Evolutionary conservation across 73 alveolate species (phyloP).

Genomic region (Paraurostyla sp.): DNA sequence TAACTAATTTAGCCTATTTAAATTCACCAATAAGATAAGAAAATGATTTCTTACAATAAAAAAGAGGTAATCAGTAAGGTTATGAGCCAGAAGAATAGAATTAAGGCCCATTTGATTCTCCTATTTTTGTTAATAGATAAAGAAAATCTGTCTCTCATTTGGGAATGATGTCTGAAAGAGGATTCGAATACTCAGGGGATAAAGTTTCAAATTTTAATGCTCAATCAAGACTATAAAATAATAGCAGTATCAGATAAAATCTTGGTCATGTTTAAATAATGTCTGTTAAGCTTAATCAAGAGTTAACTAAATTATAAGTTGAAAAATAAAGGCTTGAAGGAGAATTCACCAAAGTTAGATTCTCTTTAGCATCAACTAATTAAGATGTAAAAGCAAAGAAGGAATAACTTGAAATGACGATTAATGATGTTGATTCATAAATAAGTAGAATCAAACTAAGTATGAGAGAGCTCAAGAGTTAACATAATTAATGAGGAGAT

Average conservation of each 20-base stretch:
- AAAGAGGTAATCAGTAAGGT: too few relatives aligned
- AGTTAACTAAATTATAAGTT: neutral
- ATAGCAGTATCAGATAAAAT: neutral
- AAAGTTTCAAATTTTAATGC: neutral
- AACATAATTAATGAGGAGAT: too few relatives aligned
- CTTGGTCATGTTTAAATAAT: neutral
- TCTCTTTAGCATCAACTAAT: neutral
- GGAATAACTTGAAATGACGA: neutral
- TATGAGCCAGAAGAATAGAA: neutral
- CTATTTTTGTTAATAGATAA: neutral
- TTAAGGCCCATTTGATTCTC: neutral
- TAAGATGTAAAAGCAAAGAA: neutral
- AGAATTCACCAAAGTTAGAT: neutral
- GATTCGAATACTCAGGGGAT: neutral
- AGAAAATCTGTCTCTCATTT: conserved; percentile 19
- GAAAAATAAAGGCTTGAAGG: conserved; percentile 28
- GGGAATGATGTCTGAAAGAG: conserved; percentile 28
- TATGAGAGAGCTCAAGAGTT: conserved; percentile 16
- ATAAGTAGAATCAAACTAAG: conserved; percentile 5
- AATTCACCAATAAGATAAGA: neutral
- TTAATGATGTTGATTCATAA: neutral
- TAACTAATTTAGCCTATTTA: neutral
- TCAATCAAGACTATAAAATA: neutral
- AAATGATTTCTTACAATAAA: too few relatives aligned
- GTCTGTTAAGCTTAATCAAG: neutral